Evolutionary conservation across 805 yeast species (phyloP), one percentile per base, ranked within the genome.

Genomic region (Osmozyma mogii): DNA sequence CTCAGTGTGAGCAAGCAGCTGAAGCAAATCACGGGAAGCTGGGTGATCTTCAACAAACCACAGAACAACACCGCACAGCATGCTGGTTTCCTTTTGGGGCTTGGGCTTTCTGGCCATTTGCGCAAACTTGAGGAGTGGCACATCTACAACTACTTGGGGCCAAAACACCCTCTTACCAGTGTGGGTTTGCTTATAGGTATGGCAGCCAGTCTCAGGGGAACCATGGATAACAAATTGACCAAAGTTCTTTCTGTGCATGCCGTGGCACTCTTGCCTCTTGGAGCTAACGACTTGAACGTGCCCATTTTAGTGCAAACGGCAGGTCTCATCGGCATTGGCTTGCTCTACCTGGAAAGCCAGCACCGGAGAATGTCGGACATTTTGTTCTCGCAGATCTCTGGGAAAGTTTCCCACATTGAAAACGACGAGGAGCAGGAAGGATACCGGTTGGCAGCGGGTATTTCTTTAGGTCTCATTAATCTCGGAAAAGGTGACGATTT

Each of bases 241-340:
- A 89, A 87, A 47, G 95, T 92, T 0, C 59, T 92, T 24, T 80
- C 95, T 5, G 96, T 92, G 11, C 98, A 92, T 53, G 84, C 92
- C 9, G 87, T 82, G 9, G 96, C 96, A 0, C 57, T 92, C 19
- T 61, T 94, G 16, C 99, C 99, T 0, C 74, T 73, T 9, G 96
- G 96, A 0, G 87, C 96, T 0, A 81, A 80, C 25, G 94, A 87
- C 50, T 65, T 92, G 44, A 84, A 89, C 51, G 94, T 94, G 6
- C 73, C 84, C 2, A 59, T 75, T 1, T 68, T 76, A 8, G 94
- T 89, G 6, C 97, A 92, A 51, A 75, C 94, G 0, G 95, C 96
- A 0, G 97, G 96, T 0, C 52, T 89, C 17, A 61, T 92, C 28
- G 96, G 97, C 1, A 74, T 92, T 32, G 99, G 98, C 0, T 59